Evolutionary conservation across 352 stramenopile genomes (phyloP).

Genomic region (Pythium sp.): DNA sequence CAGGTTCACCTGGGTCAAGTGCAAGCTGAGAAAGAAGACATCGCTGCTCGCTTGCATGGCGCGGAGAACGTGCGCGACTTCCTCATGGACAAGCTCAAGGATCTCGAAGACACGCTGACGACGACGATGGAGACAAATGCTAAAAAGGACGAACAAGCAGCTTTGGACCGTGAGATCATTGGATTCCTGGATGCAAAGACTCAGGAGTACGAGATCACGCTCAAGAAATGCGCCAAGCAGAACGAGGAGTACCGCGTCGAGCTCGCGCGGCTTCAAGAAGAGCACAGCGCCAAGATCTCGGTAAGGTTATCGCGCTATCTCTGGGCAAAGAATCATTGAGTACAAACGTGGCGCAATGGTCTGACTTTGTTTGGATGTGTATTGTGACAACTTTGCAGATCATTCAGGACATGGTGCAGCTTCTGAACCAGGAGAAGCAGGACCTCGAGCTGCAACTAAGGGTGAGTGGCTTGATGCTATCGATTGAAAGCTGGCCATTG

Average conservation of each 20-base stretch:
- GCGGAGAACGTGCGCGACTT: conserved; percentile 82
- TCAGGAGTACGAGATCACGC: conserved; percentile 65
- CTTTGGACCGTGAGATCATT: conserved; percentile 80
- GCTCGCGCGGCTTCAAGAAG: conserved; percentile 45
- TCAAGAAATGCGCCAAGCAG: conserved; percentile 53
- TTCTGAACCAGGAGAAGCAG: conserved; percentile 73
- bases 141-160: conserved; percentile 68
- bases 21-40: conserved; percentile 78
- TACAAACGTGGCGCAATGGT: neutral
- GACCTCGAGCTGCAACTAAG: conserved; percentile 68
- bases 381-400: conserved; percentile 36
- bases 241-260: conserved; percentile 50
- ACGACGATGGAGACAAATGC: conserved; percentile 44
- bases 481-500: neutral
- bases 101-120: conserved; percentile 64
- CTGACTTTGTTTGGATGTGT: conserved; percentile 8
- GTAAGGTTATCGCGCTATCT: conserved; percentile 20
- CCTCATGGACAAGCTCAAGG: conserved; percentile 82
- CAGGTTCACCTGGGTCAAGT: conserved; percentile 59
- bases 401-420: conserved; percentile 76
- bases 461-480: conserved; percentile 19
- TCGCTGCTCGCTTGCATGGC: conserved; percentile 61
- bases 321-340: neutral
- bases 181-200: conserved; percentile 77
- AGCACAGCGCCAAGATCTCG: conserved; percentile 53